These are phyloP conservation scores for Veloboletus limbatus DNA, from an alignment of 1,284 basidiomycete genomes.

Conservation along the genomic window DNA sequence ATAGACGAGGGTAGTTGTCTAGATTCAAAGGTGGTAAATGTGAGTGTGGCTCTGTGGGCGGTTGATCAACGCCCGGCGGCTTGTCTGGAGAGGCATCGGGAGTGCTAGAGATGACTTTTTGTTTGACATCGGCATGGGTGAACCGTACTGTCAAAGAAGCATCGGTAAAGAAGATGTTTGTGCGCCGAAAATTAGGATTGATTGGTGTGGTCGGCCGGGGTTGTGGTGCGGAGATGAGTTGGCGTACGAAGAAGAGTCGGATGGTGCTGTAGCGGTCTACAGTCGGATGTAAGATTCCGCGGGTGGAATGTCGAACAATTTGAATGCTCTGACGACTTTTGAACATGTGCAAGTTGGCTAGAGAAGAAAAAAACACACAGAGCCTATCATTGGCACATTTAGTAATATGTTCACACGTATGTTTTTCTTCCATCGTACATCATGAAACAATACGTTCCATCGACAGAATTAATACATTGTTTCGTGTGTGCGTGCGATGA, in stretches of 20 bases:
- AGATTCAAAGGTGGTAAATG: slow-evolving; percentile 39
- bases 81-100: slow-evolving; percentile 3
- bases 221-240: slow-evolving; percentile 18
- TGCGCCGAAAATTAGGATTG: not conserved
- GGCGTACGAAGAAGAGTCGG: slow-evolving; percentile 48
- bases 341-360: slow-evolving; percentile 13
- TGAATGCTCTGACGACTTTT: slow-evolving; percentile 5
- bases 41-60: slow-evolving; percentile 3
- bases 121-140: slow-evolving; percentile 18
- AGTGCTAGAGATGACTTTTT: not conserved
- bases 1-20: slow-evolving; percentile 78
- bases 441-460: too few relatives aligned
- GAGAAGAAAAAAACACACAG: not conserved
- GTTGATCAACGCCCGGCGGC: slow-evolving; percentile 4
- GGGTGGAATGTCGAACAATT: slow-evolving; percentile 35
- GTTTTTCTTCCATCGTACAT: not conserved
- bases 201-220: not conserved
- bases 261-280: slow-evolving; percentile 52
- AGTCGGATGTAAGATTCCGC: slow-evolving; percentile 28
- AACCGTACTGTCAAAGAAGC: slow-evolving; percentile 8
- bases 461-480: not conserved
- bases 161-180: not conserved
- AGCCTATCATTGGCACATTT: not conserved
- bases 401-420: slow-evolving; percentile 16
- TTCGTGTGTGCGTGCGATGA: not conserved